phyloP scores from a whole-genome alignment of 129 eudicot species.

The Chrysanthemum seticuspe region DNA sequence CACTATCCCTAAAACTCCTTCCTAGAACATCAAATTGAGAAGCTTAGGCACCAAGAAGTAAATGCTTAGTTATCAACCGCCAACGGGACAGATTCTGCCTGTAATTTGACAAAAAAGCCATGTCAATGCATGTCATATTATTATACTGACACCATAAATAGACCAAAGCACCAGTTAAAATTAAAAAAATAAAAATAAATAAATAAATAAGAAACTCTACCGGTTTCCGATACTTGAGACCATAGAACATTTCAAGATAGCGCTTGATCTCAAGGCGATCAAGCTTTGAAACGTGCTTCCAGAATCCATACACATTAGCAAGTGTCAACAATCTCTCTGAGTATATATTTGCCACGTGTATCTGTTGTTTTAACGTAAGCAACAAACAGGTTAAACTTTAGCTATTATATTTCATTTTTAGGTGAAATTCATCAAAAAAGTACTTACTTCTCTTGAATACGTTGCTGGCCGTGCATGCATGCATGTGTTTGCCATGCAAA shows the following conservation, averaged over 20 bases:
- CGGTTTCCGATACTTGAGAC: slow-evolving; percentile 62
- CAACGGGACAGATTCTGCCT: slow-evolving; percentile 26
- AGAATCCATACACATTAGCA: slow-evolving; percentile 71
- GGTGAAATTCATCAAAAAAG: too few species aligned
- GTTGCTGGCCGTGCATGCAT: slow-evolving; percentile 35
- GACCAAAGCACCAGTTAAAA: neutral
- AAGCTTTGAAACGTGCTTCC: slow-evolving; percentile 62
- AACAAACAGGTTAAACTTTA: neutral
- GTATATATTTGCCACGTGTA: slow-evolving; percentile 75
- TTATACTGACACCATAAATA: neutral
- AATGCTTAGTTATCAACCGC: slow-evolving; percentile 15
- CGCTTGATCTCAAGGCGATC: slow-evolving; percentile 70
- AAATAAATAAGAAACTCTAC: slow-evolving; percentile 24
- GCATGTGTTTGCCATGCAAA: too few species aligned
- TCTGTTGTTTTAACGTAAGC: slow-evolving; percentile 22
- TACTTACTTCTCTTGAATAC: slow-evolving; percentile 74
- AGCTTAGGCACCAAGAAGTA: neutral
- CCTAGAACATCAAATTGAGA: neutral
- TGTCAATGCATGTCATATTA: neutral
- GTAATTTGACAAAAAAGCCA: neutral
- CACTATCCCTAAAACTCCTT: neutral
- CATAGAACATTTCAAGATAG: slow-evolving; percentile 76
- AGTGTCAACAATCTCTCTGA: slow-evolving; percentile 64
- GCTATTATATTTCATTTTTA: neutral
- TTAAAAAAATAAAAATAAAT: neutral